phyloP scores from a whole-genome alignment of 2,329 filamentous ascomycete genomes.

The Fusarium concolor region DNA sequence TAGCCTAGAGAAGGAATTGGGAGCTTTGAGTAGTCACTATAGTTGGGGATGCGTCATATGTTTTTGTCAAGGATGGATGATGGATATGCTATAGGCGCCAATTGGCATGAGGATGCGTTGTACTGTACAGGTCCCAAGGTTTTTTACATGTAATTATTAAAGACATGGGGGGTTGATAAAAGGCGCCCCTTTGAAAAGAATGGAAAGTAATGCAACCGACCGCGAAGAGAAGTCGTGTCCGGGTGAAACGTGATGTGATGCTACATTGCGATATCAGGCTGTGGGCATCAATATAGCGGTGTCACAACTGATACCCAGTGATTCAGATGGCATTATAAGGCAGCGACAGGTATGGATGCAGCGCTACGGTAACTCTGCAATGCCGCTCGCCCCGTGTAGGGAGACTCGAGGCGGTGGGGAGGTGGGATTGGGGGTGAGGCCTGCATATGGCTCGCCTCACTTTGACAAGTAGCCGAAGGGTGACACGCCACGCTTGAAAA shows the following conservation, averaged over 20 bases:
- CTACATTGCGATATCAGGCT: not conserved
- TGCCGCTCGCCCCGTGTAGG: constrained; percentile 9
- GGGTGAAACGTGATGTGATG: not conserved
- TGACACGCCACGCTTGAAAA: constrained; percentile 30
- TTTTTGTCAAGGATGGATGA: constrained; percentile 42
- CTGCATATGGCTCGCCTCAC: constrained; percentile 38
- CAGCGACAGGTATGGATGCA: constrained; percentile 13
- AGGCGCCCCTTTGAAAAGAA: constrained; percentile 38
- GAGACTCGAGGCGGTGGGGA: constrained; percentile 20
- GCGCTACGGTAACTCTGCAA: constrained; percentile 21
- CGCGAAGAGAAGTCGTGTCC: not conserved
- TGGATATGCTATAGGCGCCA: constrained; percentile 48
- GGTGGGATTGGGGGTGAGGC: constrained; percentile 30
- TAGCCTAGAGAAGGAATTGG: constrained; percentile 12
- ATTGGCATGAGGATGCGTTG: constrained; percentile 46
- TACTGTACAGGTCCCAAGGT: constrained; percentile 45
- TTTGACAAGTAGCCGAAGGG: constrained; percentile 26
- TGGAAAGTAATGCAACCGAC: constrained; percentile 33
- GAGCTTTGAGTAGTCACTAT: constrained; percentile 33
- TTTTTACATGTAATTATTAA: constrained; percentile 47
- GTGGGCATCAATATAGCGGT: constrained; percentile 2
- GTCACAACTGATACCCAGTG: constrained; percentile 6
- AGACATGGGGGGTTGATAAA: constrained; percentile 33
- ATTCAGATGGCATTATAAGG: not conserved
- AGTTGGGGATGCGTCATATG: constrained; percentile 34